Evolutionary conservation across 2,329 filamentous ascomycete genomes (phyloP).

Genomic region (Trichoderma breve): DNA sequence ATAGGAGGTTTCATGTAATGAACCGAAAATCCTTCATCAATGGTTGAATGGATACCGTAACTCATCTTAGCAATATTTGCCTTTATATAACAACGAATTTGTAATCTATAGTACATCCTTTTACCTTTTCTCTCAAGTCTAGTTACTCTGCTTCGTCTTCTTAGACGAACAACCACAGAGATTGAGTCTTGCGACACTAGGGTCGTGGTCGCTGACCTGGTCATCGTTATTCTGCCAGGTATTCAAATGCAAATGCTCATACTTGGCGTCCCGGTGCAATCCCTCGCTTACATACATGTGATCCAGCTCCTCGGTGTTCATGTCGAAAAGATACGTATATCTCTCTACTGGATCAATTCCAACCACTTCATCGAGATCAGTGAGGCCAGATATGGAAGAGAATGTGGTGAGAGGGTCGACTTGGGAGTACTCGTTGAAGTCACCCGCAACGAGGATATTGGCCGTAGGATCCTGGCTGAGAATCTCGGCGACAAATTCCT

Average conservation of each 20-base stretch:
- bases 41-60: background rate
- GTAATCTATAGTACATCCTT: background rate
- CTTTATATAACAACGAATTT: background rate
- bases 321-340: conserved; percentile 69
- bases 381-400: conserved; percentile 49
- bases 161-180: conserved; percentile 46
- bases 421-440: conserved; percentile 71
- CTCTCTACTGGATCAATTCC: conserved; percentile 54
- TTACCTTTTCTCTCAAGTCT: background rate
- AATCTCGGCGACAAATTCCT: conserved; percentile 57
- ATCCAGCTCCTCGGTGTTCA: conserved; percentile 68
- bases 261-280: conserved; percentile 44
- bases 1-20: background rate
- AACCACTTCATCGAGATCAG: conserved; percentile 61
- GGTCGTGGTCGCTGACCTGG: conserved; percentile 67
- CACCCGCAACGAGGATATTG: conserved; percentile 59
- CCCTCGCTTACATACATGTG: conserved; percentile 65
- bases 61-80: background rate
- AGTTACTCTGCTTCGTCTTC: background rate
- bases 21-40: background rate
- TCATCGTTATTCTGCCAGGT: conserved; percentile 60
- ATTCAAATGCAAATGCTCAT: conserved; percentile 70
- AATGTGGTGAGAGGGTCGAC: conserved; percentile 59
- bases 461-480: conserved; percentile 55
- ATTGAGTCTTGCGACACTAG: conserved; percentile 61